phyloP scores from a whole-genome alignment of 176 grass and related monocot species.

The Sorghum bicolor region Sorghum_bicolor_NCBIv3 NC_012878.2:6375501-6376000 shows the following conservation, averaged over 20 bases:
- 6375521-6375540: not conserved
- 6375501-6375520: not conserved
- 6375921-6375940: not conserved
- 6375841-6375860: not conserved
- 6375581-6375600: not conserved
- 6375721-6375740: not conserved
- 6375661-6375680: not conserved
- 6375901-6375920: not conserved
- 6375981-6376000: not conserved
- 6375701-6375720: too few relatives aligned
- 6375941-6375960: slow-evolving; percentile 21
- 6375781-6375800: not conserved
- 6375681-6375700: not conserved
- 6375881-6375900: not conserved
- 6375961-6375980: slow-evolving; percentile 12
- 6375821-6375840: too few relatives aligned
- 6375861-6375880: not conserved
- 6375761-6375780: not conserved
- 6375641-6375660: not conserved
- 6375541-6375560: not conserved
- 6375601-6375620: not conserved
- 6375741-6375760: not conserved
- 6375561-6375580: not conserved
- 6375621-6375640: not conserved
- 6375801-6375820: slow-evolving; percentile 15